phyloP scores from a whole-genome alignment of 176 grass and related monocot species.

The Juncus inflexus region DNA sequence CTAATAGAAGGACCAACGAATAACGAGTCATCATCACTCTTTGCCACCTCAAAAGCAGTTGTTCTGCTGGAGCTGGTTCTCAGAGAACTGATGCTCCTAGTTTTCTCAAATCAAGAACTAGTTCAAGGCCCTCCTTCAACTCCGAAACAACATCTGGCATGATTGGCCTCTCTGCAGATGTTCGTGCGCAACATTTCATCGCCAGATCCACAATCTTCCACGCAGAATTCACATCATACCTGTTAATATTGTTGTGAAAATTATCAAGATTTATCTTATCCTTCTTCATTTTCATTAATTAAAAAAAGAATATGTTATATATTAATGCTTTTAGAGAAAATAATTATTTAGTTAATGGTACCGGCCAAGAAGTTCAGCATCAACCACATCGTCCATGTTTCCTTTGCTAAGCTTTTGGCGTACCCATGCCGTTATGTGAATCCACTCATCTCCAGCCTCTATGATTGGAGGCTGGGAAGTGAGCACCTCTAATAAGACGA shows the following conservation, averaged over 20 bases:
- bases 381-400: conserved; percentile 17
- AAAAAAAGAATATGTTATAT: too few relatives aligned
- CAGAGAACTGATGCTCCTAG: background rate
- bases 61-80: background rate
- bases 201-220: conserved; percentile 18
- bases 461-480: conserved; percentile 7
- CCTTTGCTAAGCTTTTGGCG: background rate
- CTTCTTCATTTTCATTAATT: too few relatives aligned
- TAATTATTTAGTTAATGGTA: background rate
- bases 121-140: conserved; percentile 9
- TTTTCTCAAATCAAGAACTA: conserved; percentile 2
- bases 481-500: background rate
- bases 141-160: conserved; percentile 20
- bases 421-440: conserved; percentile 1
- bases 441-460: background rate
- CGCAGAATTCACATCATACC: conserved; percentile 11
- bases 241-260: background rate
- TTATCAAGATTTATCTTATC: background rate
- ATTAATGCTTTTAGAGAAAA: too few relatives aligned
- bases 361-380: conserved; percentile 2
- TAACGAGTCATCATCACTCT: background rate
- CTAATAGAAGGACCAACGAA: background rate
- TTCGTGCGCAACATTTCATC: background rate
- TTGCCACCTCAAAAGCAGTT: background rate
- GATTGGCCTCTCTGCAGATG: conserved; percentile 7